Base-by-base conservation (phyloP, 2,329 filamentous ascomycete species). In the Aureobasidium sp. region DNA sequence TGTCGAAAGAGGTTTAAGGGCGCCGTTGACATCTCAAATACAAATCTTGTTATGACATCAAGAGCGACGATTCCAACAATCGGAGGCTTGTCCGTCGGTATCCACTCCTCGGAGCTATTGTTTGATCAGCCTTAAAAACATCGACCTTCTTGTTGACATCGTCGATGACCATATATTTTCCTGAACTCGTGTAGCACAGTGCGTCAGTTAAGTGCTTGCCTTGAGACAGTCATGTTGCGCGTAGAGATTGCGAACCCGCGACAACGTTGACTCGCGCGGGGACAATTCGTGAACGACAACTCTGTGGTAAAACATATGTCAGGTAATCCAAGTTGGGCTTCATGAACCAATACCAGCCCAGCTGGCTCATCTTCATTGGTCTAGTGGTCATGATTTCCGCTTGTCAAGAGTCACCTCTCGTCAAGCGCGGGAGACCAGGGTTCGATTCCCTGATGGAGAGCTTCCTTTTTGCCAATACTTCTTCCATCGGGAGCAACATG, bases 371-470 rank as follows among this genome's bases (percentile, higher is more conserved):
- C 52, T 55, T 55, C 52, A 52, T 52, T 52, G 49, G 49, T 52
- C 49, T 52, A 52, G 49, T 52, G 49, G 49, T 52, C 49, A 52
- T 52, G 49, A 52, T 52, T 52, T 52, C 49, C 49, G 49, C 49
- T 52, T 52, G 49, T 52, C 49, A 52, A 39, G 49, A 52, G 49
- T 52, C 7, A 37, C 9, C n/a, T 39, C 49, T 52, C 49, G 49
- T 39, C 34, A 52, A 52, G 49, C 49, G 49, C 49, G 49, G 49
- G 49, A 52, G 49, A 52, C 49, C 49, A 39, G 49, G 49, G 49
- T 52, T 52, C 49, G 49, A 52, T 52, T 52, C 49, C 49, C 49
- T 39, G 49, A 52, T 52, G 49, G 49, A 52, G 49, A 52, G 49
- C 20, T 52, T 52, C 31, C 8, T 25, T 52, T 52, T 52, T 52